Evolutionary conservation across 169 alveolate genomes (phyloP), one percentile per base, ranked within the genome.

Genomic region (Plasmodium gonderi): DNA sequence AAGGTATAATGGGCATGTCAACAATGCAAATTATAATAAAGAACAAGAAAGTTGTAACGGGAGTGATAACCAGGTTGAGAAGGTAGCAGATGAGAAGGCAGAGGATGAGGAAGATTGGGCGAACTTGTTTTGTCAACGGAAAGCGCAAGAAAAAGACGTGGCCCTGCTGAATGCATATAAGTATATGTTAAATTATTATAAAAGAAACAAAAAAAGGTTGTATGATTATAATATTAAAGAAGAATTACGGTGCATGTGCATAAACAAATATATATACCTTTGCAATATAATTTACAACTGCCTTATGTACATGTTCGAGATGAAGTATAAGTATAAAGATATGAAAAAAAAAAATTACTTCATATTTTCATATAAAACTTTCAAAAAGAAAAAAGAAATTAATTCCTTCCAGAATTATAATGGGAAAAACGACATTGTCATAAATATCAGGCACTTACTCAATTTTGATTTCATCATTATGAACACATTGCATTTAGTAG

Each of bases 201-300:
- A 87, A 12, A 65, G n/a, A 36, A 31, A 87, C 29, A 87, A 87
- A 42, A 87, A 64, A 31, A 75, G 79, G 45, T 29, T 87, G 14
- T 87, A 87, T 47, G 93, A 87, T 33, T 87, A 87, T 20, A 60
- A 75, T 6, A 31, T 87, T 29, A 76, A 87, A 60, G 93, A 87
- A 75, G 78, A 87, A 44, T 44, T 87, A 17, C 44, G 79, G 9
- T 87, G 93, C 47, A 87, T 64, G 60, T 87, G 93, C 20, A 87
- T 87, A 51, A 87, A 87, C 68, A 87, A 87, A 36, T 87, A 75
- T 47, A 40, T 87, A n/a, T 78, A 87, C 33, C 14, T 87, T 36
- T 87, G 93, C 38, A 87, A 87, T 60, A 45, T 87, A 31, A 60
- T 75, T 3, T 87, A 75, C 31, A 87, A 87, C 11, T 74, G 80